Evolutionary conservation across 148 eudicot species (phyloP).

Genomic region (Hydrangea macrophylla): DNA sequence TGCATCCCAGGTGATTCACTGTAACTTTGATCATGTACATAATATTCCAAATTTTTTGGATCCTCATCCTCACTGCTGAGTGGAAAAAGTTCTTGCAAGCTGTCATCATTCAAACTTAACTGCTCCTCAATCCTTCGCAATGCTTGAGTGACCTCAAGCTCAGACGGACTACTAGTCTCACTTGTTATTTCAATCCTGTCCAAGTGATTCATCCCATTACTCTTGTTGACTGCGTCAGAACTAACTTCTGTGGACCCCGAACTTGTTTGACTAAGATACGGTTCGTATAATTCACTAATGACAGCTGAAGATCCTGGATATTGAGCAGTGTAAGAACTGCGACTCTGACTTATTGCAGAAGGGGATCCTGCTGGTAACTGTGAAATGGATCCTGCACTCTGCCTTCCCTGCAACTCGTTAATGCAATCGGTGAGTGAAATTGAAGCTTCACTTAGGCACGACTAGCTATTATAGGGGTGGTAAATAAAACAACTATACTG

Average conservation of each 20-base stretch:
- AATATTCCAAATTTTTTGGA: conserved; percentile 29
- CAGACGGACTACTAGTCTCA: conserved; percentile 35
- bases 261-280: conserved; percentile 43
- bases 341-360: conserved; percentile 48
- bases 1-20: conserved; percentile 26
- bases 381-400: conserved; percentile 40
- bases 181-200: conserved; percentile 30
- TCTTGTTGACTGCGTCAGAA: conserved; percentile 41
- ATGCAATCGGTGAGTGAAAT: conserved; percentile 12
- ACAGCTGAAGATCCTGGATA: conserved; percentile 36
- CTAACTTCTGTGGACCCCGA: conserved; percentile 72
- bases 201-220: conserved; percentile 27
- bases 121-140: conserved; percentile 68
- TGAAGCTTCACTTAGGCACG: conserved; percentile 9
- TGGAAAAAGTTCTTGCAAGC: conserved; percentile 38
- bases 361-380: conserved; percentile 51
- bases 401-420: conserved; percentile 46
- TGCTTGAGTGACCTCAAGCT: conserved; percentile 57
- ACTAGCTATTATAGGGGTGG: not conserved
- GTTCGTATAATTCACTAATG: conserved; percentile 31
- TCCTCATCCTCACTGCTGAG: conserved; percentile 36
- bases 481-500: not conserved
- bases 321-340: conserved; percentile 42
- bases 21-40: conserved; percentile 22
- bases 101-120: conserved; percentile 80